Conservation (phyloP, 208 protist genomes). For the Porcisia deanei region DNA sequence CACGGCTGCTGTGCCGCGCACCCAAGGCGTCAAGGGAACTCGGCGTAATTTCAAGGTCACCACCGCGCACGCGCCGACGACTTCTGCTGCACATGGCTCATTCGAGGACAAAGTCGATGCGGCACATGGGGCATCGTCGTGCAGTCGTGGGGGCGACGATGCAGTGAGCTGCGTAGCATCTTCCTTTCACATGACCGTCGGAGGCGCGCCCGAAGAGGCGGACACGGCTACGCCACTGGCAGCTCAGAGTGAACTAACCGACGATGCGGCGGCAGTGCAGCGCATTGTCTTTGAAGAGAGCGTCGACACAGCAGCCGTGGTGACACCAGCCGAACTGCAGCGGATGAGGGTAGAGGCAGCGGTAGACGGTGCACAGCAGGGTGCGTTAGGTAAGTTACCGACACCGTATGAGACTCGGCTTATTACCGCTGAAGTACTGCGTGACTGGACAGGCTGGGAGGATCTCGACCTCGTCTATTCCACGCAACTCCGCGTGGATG, state of each 20-base stretch:
- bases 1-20: background rate
- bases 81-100: background rate
- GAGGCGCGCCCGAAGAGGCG: background rate
- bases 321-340: conserved; percentile 5
- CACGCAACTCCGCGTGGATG: conserved; percentile 73
- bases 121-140: background rate
- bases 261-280: background rate
- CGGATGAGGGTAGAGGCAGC: conserved; percentile 3
- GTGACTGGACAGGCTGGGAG: conserved; percentile 75
- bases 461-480: conserved; percentile 67
- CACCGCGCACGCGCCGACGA: background rate
- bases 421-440: conserved; percentile 65
- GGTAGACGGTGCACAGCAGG: background rate
- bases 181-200: background rate
- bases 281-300: conserved; percentile 11
- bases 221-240: background rate
- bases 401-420: conserved; percentile 29
- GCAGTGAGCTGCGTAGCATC: conserved; percentile 7
- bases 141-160: background rate
- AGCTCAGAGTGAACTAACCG: background rate
- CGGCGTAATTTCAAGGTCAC: conserved; percentile 10
- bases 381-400: background rate
- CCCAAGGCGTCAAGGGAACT: conserved; percentile 13
- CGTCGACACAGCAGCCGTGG: conserved; percentile 4
- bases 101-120: background rate